Conservation (phyloP, 2,329 filamentous ascomycete species). For the Falciphora oryzae region DNA sequence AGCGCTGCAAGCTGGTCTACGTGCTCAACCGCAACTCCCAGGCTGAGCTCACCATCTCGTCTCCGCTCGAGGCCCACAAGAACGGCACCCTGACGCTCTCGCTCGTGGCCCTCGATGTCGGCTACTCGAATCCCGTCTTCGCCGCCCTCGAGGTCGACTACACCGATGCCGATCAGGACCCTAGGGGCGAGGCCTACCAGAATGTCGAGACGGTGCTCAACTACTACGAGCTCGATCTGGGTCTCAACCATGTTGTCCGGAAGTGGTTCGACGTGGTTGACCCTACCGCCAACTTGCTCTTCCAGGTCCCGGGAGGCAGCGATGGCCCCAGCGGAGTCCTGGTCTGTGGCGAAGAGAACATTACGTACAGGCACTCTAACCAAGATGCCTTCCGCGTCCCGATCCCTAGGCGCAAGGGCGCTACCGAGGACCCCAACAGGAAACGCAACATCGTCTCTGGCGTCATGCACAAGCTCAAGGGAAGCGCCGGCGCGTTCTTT, state of each 20-base stretch:
- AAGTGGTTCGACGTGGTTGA: conserved; percentile 96
- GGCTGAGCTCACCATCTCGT: conserved; percentile 93
- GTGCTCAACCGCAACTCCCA: conserved; percentile 94
- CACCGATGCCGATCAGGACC: conserved; percentile 83
- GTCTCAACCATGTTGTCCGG: conserved; percentile 92
- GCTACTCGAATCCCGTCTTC: conserved; percentile 95
- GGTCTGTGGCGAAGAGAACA: conserved; percentile 88
- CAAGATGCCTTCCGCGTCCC: conserved; percentile 83
- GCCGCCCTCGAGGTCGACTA: conserved; percentile 93
- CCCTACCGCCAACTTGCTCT: conserved; percentile 79
- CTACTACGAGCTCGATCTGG: conserved; percentile 96
- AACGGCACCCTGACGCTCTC: conserved; percentile 85
- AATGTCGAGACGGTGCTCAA: conserved; percentile 87
- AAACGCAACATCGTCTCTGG: conserved; percentile 84
- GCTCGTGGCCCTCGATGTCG: conserved; percentile 84
- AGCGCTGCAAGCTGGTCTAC: conserved; percentile 99
- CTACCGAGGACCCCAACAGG: conserved; percentile 85
- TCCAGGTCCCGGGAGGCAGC: conserved; percentile 89
- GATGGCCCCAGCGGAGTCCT: conserved; percentile 93
- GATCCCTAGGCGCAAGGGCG: conserved; percentile 79
- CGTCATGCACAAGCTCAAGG: conserved; percentile 95
- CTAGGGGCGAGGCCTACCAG: conserved; percentile 73
- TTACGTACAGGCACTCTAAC: conserved; percentile 96
- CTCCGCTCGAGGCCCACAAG: conserved; percentile 92
- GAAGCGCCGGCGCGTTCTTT: conserved; percentile 81